phyloP scores from a whole-genome alignment of 371 early-diverging fungal genomes.

The Mortierella sp. region DNA sequence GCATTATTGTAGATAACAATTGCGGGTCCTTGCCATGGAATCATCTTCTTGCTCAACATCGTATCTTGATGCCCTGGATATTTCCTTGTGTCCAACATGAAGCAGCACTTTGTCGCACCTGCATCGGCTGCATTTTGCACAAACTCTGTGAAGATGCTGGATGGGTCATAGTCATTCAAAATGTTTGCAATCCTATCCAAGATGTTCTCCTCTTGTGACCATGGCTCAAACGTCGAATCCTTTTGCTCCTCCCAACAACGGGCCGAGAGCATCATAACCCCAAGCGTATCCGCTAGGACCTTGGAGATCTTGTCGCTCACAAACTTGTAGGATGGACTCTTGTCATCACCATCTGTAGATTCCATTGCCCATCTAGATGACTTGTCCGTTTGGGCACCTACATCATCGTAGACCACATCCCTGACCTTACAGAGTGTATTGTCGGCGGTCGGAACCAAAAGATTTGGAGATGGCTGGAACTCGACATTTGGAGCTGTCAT shows the following conservation, averaged over 20 bases:
- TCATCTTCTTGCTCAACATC: constrained; percentile 38
- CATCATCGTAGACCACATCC: constrained; percentile 30
- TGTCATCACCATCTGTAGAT: background rate
- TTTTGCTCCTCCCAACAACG: constrained; percentile 15
- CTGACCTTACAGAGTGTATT: background rate
- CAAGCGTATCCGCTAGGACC: constrained; percentile 5
- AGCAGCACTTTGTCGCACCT: constrained; percentile 45
- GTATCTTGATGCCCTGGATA: background rate
- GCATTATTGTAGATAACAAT: constrained; percentile 52
- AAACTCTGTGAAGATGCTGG: constrained; percentile 49
- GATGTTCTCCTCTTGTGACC: constrained; percentile 33
- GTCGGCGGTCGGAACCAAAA: constrained; percentile 15
- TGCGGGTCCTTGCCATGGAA: constrained; percentile 55
- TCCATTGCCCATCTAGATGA: no score
- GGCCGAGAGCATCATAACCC: constrained; percentile 18
- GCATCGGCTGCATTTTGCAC: constrained; percentile 58
- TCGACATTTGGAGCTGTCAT: background rate
- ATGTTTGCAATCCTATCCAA: constrained; percentile 20
- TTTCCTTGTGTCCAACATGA: constrained; percentile 33
- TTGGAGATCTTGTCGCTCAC: constrained; percentile 5
- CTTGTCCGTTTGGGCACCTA: background rate
- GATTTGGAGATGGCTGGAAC: background rate
- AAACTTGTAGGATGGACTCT: constrained; percentile 1
- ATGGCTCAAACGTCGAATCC: constrained; percentile 21
- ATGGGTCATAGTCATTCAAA: constrained; percentile 44